A percentile compares a stretch with the other conserved stretches of the same genome.
These are phyloP conservation scores for Chlamydomonas reinhardtii DNA, from an alignment of 163 green algal species.

Conservation along the genomic window DNA sequence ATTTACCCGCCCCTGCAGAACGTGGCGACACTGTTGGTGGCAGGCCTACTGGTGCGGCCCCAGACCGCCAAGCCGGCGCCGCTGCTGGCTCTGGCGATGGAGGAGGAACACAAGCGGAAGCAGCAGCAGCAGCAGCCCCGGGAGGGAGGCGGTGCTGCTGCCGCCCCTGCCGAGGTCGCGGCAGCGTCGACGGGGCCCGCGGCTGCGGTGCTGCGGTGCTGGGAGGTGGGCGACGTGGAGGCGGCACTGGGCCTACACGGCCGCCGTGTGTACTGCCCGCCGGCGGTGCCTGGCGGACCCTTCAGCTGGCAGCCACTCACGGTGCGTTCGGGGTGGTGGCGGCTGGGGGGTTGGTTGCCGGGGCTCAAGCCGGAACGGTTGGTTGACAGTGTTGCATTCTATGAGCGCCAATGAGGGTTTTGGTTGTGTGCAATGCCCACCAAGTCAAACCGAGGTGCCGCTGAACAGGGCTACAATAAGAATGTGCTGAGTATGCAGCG, in stretches of 20 bases:
- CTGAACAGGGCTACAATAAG: no score
- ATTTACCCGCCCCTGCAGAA: not conserved
- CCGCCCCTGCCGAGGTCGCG: not conserved
- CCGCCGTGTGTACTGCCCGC: conserved; percentile 9
- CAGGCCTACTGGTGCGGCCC: conserved; percentile 12
- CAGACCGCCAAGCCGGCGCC: conserved; percentile 14
- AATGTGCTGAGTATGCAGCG: no score
- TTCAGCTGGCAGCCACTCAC: conserved; percentile 17
- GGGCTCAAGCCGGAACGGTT: no score
- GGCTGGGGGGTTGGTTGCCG: no score
- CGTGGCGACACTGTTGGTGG: conserved; percentile 18
- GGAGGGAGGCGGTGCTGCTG: no score
- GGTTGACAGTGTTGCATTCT: no score
- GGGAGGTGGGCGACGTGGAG: not conserved
- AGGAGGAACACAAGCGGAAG: not conserved
- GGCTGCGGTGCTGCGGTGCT: conserved; percentile 13
- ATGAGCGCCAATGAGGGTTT: no score
- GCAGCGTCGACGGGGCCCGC: not conserved
- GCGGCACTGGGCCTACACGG: conserved; percentile 23
- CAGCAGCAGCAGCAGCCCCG: not conserved
- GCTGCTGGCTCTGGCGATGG: conserved; percentile 8
- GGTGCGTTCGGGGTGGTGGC: not conserved
- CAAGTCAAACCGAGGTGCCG: no score
- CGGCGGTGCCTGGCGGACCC: not conserved
- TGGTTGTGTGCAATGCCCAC: no score